Percentiles rank a stretch among this genome's conserved stretches.
Evolutionary conservation across 2,329 filamentous ascomycete genomes (phyloP).

Genomic region (Drechslerella stenobrocha): DNA sequence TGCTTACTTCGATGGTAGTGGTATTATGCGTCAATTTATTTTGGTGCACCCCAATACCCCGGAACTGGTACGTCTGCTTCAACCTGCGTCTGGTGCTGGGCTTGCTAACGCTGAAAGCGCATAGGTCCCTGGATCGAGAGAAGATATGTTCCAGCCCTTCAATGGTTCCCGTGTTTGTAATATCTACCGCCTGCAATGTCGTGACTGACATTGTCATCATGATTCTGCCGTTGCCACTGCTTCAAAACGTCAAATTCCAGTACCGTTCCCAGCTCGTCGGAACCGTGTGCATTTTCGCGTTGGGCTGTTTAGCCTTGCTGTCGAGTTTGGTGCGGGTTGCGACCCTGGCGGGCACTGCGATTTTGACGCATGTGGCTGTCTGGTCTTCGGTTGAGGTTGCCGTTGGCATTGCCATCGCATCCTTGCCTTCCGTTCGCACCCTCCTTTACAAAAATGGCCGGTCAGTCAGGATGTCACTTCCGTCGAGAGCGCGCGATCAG

Average conservation of each 20-base stretch:
- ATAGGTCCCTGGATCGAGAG: slow-evolving; percentile 29
- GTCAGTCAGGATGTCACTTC: slow-evolving; percentile 12
- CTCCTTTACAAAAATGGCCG: slow-evolving; percentile 32
- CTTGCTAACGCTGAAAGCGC: slow-evolving; percentile 2
- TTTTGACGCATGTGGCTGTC: slow-evolving; percentile 35
- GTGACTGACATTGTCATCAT: slow-evolving; percentile 42
- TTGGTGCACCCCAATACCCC: slow-evolving; percentile 36
- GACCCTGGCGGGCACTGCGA: slow-evolving; percentile 29
- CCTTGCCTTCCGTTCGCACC: slow-evolving; percentile 23
- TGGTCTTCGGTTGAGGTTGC: slow-evolving; percentile 42
- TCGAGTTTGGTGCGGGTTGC: slow-evolving; percentile 39
- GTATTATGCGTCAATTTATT: slow-evolving; percentile 37
- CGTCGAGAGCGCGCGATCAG: slow-evolving; percentile 17
- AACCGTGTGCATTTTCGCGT: slow-evolving; percentile 18
- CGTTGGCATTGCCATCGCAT: slow-evolving; percentile 36
- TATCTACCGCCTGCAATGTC: slow-evolving; percentile 43
- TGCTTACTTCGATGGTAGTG: slow-evolving; percentile 32
- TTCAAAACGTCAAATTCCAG: slow-evolving; percentile 44
- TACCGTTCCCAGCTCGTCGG: slow-evolving; percentile 30
- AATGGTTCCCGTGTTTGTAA: slow-evolving; percentile 39
- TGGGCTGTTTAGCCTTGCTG: slow-evolving; percentile 38
- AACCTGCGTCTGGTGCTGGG: background rate
- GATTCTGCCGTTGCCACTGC: slow-evolving; percentile 39
- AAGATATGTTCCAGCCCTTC: slow-evolving; percentile 35
- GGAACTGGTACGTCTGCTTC: slow-evolving; percentile 34